Conservation (phyloP, 129 eudicot species). For the Flaveria linearis region DNA sequence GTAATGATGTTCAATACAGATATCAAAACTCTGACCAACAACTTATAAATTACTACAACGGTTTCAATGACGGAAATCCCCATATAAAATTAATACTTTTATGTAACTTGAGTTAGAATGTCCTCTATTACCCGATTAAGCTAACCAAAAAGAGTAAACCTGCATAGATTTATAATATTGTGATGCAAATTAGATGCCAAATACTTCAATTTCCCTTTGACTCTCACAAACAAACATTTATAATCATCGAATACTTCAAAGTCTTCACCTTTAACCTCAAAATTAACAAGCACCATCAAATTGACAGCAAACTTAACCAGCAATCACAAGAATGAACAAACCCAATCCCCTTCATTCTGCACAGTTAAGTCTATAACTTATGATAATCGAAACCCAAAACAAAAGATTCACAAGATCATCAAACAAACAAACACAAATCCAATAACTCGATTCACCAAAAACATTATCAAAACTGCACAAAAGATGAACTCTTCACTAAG, state of each 20-base stretch:
- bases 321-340: slow-evolving; percentile 25
- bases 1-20: background rate
- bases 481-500: background rate
- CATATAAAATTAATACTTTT: background rate
- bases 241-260: background rate
- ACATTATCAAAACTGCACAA: background rate
- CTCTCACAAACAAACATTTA: background rate
- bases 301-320: background rate
- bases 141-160: background rate
- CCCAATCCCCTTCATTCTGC: slow-evolving; percentile 11
- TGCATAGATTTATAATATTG: background rate
- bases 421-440: slow-evolving; percentile 18
- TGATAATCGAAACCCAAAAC: slow-evolving; percentile 8
- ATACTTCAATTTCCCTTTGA: background rate
- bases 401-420: slow-evolving; percentile 10
- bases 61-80: background rate
- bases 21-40: background rate
- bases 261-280: slow-evolving; percentile 1
- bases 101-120: background rate
- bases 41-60: background rate
- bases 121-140: background rate
- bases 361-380: background rate
- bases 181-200: background rate
- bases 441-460: background rate
- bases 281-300: background rate